Percentiles rank a stretch among this genome's conserved stretches.
These are phyloP conservation scores for Fallopia convolvulus DNA, from an alignment of 148 eudicot species.

Conservation along the genomic window DNA sequence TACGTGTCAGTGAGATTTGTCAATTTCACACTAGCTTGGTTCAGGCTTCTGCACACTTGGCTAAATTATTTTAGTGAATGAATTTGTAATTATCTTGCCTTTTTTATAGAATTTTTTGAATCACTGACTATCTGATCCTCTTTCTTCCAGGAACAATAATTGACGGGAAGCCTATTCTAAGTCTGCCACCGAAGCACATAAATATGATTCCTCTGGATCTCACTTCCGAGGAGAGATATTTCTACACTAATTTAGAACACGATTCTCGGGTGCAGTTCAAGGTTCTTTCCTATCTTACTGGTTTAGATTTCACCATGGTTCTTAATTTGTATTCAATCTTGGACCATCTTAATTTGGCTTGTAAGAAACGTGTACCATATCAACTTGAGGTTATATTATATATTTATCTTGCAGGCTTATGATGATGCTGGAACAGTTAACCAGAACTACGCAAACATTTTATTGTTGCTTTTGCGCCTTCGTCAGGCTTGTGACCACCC, in stretches of 20 bases:
- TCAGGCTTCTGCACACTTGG: background rate
- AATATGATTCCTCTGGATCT: constrained; percentile 55
- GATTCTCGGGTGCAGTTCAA: constrained; percentile 81
- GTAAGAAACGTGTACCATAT: background rate
- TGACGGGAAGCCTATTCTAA: constrained; percentile 84
- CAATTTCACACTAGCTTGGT: background rate
- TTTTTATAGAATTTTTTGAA: background rate
- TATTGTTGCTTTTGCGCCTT: constrained; percentile 91
- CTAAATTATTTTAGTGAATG: background rate
- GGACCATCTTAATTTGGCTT: constrained; percentile 12
- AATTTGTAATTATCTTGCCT: background rate
- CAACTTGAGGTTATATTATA: background rate
- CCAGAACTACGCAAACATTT: constrained; percentile 94
- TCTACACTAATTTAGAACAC: constrained; percentile 68
- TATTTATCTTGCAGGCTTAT: constrained; percentile 45
- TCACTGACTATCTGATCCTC: background rate
- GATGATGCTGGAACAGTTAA: constrained; percentile 91
- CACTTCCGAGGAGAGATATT: constrained; percentile 69
- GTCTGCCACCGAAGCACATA: constrained; percentile 65
- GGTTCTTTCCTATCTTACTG: constrained; percentile 28
- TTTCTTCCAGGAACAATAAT: constrained; percentile 54
- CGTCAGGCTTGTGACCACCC: constrained; percentile 99
- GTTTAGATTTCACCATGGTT: background rate
- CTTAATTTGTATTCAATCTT: background rate
- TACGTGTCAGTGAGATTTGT: background rate